Evolutionary conservation across 2,329 filamentous ascomycete species (phyloP).

Genomic region (Calonectria naviculata): DNA sequence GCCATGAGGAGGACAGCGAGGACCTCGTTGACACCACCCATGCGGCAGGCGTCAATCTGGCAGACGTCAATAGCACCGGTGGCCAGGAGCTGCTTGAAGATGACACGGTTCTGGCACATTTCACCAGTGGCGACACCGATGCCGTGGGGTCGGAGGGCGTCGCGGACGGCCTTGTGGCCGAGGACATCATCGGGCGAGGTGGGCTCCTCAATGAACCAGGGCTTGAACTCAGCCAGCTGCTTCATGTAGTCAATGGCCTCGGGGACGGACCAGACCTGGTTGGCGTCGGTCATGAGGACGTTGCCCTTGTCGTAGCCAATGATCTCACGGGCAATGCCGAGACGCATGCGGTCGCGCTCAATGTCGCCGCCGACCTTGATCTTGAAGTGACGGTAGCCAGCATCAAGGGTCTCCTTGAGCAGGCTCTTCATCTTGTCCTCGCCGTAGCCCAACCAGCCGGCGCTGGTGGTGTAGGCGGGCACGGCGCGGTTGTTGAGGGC

Average conservation of each 20-base stretch:
- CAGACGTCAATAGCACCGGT: conserved; percentile 86
- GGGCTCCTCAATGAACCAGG: conserved; percentile 96
- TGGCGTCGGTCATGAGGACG: conserved; percentile 92
- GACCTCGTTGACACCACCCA: conserved; percentile 92
- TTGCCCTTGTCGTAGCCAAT: conserved; percentile 87
- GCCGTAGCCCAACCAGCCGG: conserved; percentile 91
- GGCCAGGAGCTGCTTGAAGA: conserved; percentile 92
- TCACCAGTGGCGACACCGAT: conserved; percentile 93
- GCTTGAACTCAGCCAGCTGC: conserved; percentile 83
- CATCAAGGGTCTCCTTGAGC: conserved; percentile 77
- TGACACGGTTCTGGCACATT: conserved; percentile 94
- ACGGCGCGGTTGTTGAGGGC: conserved; percentile 81
- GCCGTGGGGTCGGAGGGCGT: conserved; percentile 78
- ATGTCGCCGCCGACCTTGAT: conserved; percentile 85
- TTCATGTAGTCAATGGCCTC: conserved; percentile 91
- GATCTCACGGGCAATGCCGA: conserved; percentile 80
- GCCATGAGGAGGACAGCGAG: conserved; percentile 91
- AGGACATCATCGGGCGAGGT: conserved; percentile 91
- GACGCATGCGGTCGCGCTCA: conserved; percentile 76
- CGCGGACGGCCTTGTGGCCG: conserved; percentile 86
- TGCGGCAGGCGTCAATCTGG: conserved; percentile 89
- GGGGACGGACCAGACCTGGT: conserved; percentile 92
- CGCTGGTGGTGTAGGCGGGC: conserved; percentile 90
- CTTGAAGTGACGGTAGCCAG: conserved; percentile 90
- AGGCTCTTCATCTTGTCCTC: conserved; percentile 87